Evolutionary conservation across 2,329 filamentous ascomycete species (phyloP), one percentile per base, ranked within the genome.

Genomic region (Lachnellula willkommii): DNA sequence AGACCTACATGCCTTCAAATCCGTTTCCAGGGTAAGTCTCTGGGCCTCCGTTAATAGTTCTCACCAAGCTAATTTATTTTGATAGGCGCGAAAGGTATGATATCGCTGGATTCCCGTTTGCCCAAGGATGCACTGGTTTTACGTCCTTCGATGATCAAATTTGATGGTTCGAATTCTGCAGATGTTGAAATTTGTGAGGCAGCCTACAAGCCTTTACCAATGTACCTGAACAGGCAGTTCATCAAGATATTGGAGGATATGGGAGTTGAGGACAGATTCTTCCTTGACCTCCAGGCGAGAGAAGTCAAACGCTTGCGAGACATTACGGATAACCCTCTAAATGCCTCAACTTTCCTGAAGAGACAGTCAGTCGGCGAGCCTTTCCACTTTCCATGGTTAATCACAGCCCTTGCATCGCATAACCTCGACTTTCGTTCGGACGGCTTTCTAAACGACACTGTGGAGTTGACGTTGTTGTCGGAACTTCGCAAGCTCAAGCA

Each of bases 221-320:
- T 92, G 62, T 81, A 84, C 17, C 77, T 95, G 1, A 95, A 95
- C 65, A 83, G 87, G 1, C 89, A 89, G 61, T 77, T 92, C 58
- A 90, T 95, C 72, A 95, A 95, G 68, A 90, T 95, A 5, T 70
- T 95, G 1, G 90, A 95, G 66, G 90, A 95, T 61, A 83, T 93
- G 69, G 78, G 79, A 0, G 83, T 88, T 0, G 67, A 75, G 0
- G 66, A 73, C 1, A 54, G 71, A 0, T 86, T 81, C 68, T 93
- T 95, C 61, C 66, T 87, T 11, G 65, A 75, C 0, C 71, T 89
- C 1, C 90, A 94, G 68, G 73, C 75, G 0, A 72, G 74, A n/a
- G 85, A 85, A 28, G 72, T 94, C 3, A 61, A 77, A 0, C 73
- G 78, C 12, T 73, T 95, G 4, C 79, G 82, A 3, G 70, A 71